These are phyloP conservation scores for Monosporascus ibericus DNA, from an alignment of 2,329 filamentous ascomycete genomes.

Conservation along the genomic window DNA sequence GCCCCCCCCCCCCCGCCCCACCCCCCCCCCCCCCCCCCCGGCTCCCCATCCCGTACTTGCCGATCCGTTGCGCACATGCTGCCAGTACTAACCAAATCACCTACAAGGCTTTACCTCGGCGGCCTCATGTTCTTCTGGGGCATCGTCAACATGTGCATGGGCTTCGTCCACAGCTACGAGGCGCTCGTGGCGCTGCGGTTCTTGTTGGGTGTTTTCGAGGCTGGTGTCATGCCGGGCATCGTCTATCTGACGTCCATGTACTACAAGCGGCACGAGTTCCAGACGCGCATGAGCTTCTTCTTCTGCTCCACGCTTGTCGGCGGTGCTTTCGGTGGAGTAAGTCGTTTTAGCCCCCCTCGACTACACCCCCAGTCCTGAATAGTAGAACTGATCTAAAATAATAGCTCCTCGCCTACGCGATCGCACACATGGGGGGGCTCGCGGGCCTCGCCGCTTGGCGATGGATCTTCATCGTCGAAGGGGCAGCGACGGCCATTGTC, in stretches of 20 bases:
- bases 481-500: conserved; percentile 29
- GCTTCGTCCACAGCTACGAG: conserved; percentile 34
- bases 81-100: background rate
- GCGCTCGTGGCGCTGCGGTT: conserved; percentile 36
- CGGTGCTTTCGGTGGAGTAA: conserved; percentile 36
- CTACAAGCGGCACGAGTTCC: conserved; percentile 43
- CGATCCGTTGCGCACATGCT: background rate
- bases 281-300: conserved; percentile 38
- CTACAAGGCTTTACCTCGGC: conserved; percentile 25
- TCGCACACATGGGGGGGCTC: conserved; percentile 37
- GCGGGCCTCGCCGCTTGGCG: conserved; percentile 39
- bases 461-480: conserved; percentile 40
- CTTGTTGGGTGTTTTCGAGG: conserved; percentile 39
- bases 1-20: too few relatives aligned
- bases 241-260: conserved; percentile 42
- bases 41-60: too few relatives aligned
- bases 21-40: too few relatives aligned
- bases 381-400: background rate
- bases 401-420: conserved; percentile 41
- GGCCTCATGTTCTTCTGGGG: conserved; percentile 39
- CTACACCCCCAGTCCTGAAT: too few relatives aligned
- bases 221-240: conserved; percentile 39
- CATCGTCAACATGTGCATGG: conserved; percentile 39
- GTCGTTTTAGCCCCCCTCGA: conserved; percentile 1
- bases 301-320: conserved; percentile 36